These are phyloP conservation scores for Syzygium malaccense DNA, from an alignment of 441 rosid genomes.

Conservation along the genomic window DNA sequence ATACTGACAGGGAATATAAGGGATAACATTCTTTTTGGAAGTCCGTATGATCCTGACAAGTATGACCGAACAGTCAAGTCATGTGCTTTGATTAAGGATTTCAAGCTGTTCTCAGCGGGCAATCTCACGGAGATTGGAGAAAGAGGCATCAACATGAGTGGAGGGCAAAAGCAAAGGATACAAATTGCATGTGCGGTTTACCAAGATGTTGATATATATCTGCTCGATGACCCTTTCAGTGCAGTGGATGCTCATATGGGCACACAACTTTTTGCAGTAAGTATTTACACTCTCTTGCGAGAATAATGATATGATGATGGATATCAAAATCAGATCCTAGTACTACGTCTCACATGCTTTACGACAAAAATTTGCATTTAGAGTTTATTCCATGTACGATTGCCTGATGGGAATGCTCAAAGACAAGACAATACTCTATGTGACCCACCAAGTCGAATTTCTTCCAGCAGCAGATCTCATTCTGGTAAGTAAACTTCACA, in stretches of 20 bases:
- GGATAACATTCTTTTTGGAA: too few species aligned
- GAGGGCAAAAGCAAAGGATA: too few species aligned
- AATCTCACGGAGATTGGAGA: too few species aligned
- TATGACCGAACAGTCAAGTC: too few species aligned
- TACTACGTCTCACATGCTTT: background rate
- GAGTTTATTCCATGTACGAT: slow-evolving; percentile 42
- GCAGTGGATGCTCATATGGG: slow-evolving; percentile 99
- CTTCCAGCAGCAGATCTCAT: slow-evolving; percentile 95
- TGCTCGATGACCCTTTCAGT: slow-evolving; percentile 95
- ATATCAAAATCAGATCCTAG: background rate
- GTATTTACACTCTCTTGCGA: background rate
- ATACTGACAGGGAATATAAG: too few species aligned
- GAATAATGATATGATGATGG: background rate
- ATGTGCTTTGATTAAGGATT: too few species aligned
- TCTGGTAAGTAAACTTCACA: slow-evolving; percentile 46
- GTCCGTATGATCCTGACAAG: too few species aligned
- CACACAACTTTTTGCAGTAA: slow-evolving; percentile 75
- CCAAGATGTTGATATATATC: slow-evolving; percentile 5
- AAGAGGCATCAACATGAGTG: too few species aligned
- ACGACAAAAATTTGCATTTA: background rate
- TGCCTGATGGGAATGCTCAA: slow-evolving; percentile 89
- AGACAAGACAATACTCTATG: slow-evolving; percentile 76
- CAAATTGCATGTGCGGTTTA: too few species aligned
- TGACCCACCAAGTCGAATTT: slow-evolving; percentile 99
- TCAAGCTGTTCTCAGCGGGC: too few species aligned